These are phyloP conservation scores for Ophiocordyceps polyrhachis-furcata DNA, from an alignment of 2,329 filamentous ascomycete species.

Conservation along the genomic window DNA sequence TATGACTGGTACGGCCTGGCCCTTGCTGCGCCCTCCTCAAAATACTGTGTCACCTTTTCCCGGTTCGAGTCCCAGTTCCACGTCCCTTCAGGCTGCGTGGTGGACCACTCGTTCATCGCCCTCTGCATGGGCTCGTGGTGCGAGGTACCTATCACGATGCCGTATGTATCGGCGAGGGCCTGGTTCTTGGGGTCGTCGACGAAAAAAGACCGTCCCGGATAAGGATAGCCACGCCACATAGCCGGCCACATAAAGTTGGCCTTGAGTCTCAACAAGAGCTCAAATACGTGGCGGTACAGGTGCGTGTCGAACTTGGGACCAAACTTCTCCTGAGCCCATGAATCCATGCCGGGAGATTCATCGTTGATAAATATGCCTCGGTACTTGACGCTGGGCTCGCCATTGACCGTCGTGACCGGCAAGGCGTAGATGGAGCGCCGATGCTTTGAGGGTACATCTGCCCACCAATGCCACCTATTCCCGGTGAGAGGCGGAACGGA, in stretches of 20 bases:
- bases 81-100: constrained; percentile 21
- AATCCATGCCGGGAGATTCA: constrained; percentile 23
- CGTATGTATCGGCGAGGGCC: constrained; percentile 40
- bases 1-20: constrained; percentile 38
- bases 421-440: constrained; percentile 30
- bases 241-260: constrained; percentile 51
- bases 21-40: constrained; percentile 34
- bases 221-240: constrained; percentile 36
- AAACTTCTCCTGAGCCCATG: constrained; percentile 33
- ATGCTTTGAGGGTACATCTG: constrained; percentile 31
- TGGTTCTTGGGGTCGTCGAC: constrained; percentile 41
- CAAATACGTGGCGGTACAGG: constrained; percentile 44
- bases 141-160: constrained; percentile 43
- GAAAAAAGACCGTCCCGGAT: constrained; percentile 36
- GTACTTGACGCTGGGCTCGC: constrained; percentile 37
- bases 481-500: neutral
- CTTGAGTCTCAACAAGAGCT: constrained; percentile 38
- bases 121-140: constrained; percentile 50
- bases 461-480: constrained; percentile 36
- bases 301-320: constrained; percentile 30
- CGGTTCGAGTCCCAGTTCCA: constrained; percentile 43
- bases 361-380: constrained; percentile 46
- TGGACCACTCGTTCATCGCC: constrained; percentile 29
- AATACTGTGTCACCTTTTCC: constrained; percentile 34
- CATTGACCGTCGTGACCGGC: constrained; percentile 10